These are phyloP conservation scores for Falciphora oryzae DNA, from an alignment of 2,329 filamentous ascomycete species.

Conservation along the genomic window DNA sequence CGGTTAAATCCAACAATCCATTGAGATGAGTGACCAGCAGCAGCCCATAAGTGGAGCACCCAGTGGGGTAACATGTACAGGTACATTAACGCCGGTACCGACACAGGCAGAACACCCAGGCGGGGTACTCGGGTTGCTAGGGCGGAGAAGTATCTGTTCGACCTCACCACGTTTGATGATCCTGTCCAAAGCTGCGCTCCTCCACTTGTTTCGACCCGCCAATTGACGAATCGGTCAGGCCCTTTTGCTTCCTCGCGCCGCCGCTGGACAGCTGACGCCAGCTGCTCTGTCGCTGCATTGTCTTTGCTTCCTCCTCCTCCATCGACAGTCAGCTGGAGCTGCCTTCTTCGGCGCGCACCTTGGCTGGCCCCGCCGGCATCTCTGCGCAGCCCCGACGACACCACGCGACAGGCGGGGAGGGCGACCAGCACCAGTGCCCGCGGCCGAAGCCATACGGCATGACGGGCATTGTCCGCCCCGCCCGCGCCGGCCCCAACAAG, in stretches of 20 bases:
- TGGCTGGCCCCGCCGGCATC: background rate
- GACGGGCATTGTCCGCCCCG: conserved; percentile 31
- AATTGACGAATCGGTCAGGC: background rate
- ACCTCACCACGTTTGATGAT: too few relatives aligned
- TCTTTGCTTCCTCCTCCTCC: background rate
- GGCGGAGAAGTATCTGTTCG: too few relatives aligned
- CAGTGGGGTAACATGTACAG: too few relatives aligned
- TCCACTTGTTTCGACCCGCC: background rate
- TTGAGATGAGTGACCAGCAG: too few relatives aligned
- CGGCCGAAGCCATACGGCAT: conserved; percentile 16
- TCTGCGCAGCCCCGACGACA: background rate
- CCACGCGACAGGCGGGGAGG: conserved; percentile 2
- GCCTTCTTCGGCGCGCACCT: background rate
- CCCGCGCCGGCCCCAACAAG: conserved; percentile 34
- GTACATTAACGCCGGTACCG: too few relatives aligned
- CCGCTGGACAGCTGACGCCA: conserved; percentile 12
- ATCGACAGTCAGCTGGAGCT: background rate
- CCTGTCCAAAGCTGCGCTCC: too few relatives aligned
- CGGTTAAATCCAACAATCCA: too few relatives aligned
- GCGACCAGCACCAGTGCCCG: conserved; percentile 1
- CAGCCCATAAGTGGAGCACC: too few relatives aligned
- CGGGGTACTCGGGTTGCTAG: too few relatives aligned
- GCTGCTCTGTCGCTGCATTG: conserved; percentile 10
- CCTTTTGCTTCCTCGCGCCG: background rate
- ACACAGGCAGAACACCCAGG: too few relatives aligned